Evolutionary conservation across 2,329 filamentous ascomycete genomes (phyloP), one percentile per base, ranked within the genome.

Genomic region (Cryphonectria japonica): DNA sequence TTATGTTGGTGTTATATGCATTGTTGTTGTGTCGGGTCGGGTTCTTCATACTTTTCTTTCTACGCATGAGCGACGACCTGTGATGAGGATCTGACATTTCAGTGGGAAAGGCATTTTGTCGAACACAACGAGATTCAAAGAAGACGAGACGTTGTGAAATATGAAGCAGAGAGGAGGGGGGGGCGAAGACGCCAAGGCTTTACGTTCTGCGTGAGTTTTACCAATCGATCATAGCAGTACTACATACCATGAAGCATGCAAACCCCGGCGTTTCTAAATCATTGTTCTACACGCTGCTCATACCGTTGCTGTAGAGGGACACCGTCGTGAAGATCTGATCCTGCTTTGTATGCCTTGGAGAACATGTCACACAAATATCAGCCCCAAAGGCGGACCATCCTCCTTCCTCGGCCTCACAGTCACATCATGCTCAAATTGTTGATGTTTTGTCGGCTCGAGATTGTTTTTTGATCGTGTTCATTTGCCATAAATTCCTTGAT

Each of bases 401-500:
- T 39, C 39, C 32, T 37, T 39, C 29, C 32, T 11, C 11, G 32
- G 14, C 29, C 34, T 32, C 60, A 7, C 8, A 6, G 2, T 65
- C 43, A 65, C 7, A 16, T 34, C 63, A 52, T 29, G 16, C n/a
- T 4, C 61, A 64, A 50, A 13, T 39, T 37, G 6, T 29, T 2
- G 3, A 50, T n/a, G 29, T 63, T 39, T 66, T 66, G 66, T 61
- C 65, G 66, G 71, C 68, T 82, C 81, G 75, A 81, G n/a, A 60
- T 39, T 39, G 79, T 80, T 80, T 80, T 78, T 73, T 70, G 67
- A 69, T 71, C 68, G 71, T 80, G 83, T 85, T 85, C 82, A 84
- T 85, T 85, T 82, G 84, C 84, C 82, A 82, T 83, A 81, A 83
- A 82, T 81, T 81, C 60, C 60, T 82, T 83, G 83, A 83, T 81